A percentile compares a stretch with the other conserved stretches of the same genome.
Conservation (phyloP, 495 filamentous ascomycete genomes). For the Penicillium subrubescens region DNA sequence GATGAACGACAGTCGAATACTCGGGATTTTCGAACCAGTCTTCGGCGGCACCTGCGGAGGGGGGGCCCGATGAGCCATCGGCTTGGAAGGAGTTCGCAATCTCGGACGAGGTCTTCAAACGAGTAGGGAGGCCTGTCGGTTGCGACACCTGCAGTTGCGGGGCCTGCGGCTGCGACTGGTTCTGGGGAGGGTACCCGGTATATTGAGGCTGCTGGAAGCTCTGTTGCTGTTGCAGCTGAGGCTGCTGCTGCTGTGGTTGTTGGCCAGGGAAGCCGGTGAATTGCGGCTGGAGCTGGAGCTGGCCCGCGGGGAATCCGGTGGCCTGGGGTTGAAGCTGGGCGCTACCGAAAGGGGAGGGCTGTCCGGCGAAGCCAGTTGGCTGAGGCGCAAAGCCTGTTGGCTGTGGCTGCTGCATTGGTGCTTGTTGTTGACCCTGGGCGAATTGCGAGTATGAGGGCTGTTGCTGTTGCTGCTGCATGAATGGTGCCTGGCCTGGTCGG, state of each 20-base stretch:
- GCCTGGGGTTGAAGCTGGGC: conserved; percentile 56
- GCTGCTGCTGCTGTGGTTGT: conserved; percentile 50
- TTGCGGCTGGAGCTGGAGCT: conserved; percentile 66
- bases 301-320: conserved; percentile 59
- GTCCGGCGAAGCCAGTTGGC: conserved; percentile 53
- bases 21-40: conserved; percentile 77
- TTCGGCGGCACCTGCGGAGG: conserved; percentile 59
- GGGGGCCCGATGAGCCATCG: conserved; percentile 22
- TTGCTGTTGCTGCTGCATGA: conserved; percentile 47
- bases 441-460: conserved; percentile 50
- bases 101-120: conserved; percentile 71
- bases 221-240: conserved; percentile 25
- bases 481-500: conserved; percentile 66
- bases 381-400: conserved; percentile 56
- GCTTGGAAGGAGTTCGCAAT: conserved; percentile 83
- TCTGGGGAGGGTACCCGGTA: conserved; percentile 42
- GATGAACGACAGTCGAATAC: conserved; percentile 91
- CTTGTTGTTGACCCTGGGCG: conserved; percentile 51
- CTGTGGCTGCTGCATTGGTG: conserved; percentile 55
- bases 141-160: conserved; percentile 53
- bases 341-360: conserved; percentile 34
- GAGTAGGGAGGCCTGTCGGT: conserved; percentile 43
- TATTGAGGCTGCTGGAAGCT: conserved; percentile 41
- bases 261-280: conserved; percentile 57
- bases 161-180: conserved; percentile 36